Base-by-base conservation (phyloP, 2,329 filamentous ascomycete species). In the Trichoderma breve region DNA sequence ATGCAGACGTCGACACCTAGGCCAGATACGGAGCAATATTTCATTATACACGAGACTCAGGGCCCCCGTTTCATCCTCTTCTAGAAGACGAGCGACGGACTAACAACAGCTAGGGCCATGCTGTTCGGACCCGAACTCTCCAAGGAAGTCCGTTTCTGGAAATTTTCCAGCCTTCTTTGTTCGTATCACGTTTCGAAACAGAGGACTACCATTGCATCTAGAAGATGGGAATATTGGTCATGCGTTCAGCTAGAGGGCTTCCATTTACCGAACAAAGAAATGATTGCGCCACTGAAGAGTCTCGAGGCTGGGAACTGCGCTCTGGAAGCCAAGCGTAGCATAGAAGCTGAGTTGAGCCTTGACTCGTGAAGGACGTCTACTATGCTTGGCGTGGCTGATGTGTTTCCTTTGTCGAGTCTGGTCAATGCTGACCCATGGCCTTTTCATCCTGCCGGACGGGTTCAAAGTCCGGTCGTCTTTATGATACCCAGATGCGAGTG, bases 1-100 rank as follows among this genome's bases (percentile, higher is more conserved):
- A 67, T 70, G 71, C 74, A 72, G 65, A 55, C 28, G 34, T 30
- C 69, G 61, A 71, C 34, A 58, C 69, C 47, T 55, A 67, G 53
- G 8, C 47, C 53, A 39, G 26, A 26, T 36, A 8, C 24, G 65
- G 65, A 68, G 36, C 32, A 60, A 30, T n/a, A 32, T 61, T 34
- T 26, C 68, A 57, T 18, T 55, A 11, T 18, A 62, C 51, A 26
- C 57, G 61, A 65, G 62, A 71, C 69, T 34, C 18, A 36, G 64
- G 26, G 32, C 43, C 24, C 24, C 26, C 51, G 62, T 71, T 71
- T 65, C 61, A 71, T 11, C 61, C 61, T 47, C 53, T 71, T 71
- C 69, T 26, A 65, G 69, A 65, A 71, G 39, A 36, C 21, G 26
- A 53, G 24, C n/a, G 7, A 36, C 47, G 14, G 39, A 21, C 66